Evolutionary conservation across 2,329 filamentous ascomycete genomes (phyloP).

Genomic region (Aspergillus brunneoviolaceus): DNA sequence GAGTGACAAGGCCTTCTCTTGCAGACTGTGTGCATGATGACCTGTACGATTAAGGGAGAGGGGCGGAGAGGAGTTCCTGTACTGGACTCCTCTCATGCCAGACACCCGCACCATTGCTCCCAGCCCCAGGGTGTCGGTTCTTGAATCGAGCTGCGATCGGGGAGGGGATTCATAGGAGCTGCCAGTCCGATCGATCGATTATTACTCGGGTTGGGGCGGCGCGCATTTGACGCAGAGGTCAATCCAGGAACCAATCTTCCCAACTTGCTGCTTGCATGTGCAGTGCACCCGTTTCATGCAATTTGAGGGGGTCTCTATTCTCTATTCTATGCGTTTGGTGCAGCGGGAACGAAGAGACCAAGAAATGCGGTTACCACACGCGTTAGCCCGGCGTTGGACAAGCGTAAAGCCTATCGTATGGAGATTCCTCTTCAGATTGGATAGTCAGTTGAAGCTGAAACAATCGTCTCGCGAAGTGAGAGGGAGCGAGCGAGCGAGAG

Average conservation of each 20-base stretch:
- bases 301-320: background rate
- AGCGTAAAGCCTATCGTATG: background rate
- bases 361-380: background rate
- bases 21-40: background rate
- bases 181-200: background rate
- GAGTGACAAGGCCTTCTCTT: background rate
- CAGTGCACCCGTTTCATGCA: conserved; percentile 5
- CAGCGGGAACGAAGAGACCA: background rate
- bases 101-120: background rate
- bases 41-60: background rate
- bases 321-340: background rate
- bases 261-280: conserved; percentile 11
- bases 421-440: background rate
- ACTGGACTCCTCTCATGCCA: background rate
- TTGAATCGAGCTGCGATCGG: conserved; percentile 5
- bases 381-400: background rate
- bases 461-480: background rate
- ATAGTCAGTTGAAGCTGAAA: background rate
- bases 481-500: too few species aligned
- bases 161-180: background rate
- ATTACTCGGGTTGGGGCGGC: background rate
- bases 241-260: conserved; percentile 11
- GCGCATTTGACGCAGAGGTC: background rate
- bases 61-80: background rate
- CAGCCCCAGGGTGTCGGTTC: background rate